These are phyloP conservation scores for Fusarium brachygibbosum DNA, from an alignment of 2,329 filamentous ascomycete genomes.

Conservation along the genomic window DNA sequence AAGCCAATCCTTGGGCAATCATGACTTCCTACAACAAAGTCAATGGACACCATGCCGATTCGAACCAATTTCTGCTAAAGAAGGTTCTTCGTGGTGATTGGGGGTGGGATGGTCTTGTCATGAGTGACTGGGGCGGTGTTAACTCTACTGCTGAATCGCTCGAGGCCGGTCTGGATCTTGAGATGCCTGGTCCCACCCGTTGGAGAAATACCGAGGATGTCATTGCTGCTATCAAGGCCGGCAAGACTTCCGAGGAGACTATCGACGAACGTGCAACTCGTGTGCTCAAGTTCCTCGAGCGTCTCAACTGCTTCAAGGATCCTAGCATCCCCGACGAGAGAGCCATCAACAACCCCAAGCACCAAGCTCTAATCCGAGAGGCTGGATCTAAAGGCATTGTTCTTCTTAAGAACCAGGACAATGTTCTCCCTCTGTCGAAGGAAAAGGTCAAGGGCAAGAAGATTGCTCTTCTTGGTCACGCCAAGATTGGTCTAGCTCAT, in stretches of 20 bases:
- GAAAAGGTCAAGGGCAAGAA: conserved; percentile 52
- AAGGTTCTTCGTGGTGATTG: conserved; percentile 60
- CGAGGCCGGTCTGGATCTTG: conserved; percentile 52
- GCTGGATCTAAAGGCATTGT: conserved; percentile 68
- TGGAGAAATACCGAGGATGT: conserved; percentile 50
- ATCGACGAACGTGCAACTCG: conserved; percentile 51
- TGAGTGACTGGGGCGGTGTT: conserved; percentile 57
- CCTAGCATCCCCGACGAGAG: conserved; percentile 48
- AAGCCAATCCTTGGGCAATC: conserved; percentile 57
- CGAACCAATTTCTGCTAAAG: conserved; percentile 45
- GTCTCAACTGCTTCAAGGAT: conserved; percentile 50
- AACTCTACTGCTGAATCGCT: conserved; percentile 53
- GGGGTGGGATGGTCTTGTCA: conserved; percentile 56
- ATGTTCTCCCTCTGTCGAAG: conserved; percentile 67
- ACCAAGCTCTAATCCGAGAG: conserved; percentile 50
- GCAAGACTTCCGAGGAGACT: conserved; percentile 48
- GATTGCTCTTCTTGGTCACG: conserved; percentile 53
- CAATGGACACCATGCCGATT: conserved; percentile 57
- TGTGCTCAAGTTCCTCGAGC: conserved; percentile 50
- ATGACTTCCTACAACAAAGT: conserved; percentile 54
- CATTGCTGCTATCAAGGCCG: conserved; percentile 50
- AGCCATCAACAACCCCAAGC: conserved; percentile 52
- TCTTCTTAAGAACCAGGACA: conserved; percentile 72
- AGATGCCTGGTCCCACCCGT: conserved; percentile 56
- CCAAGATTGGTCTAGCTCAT: conserved; percentile 53